A percentile compares a stretch with the other conserved stretches of the same genome.
phyloP scores from a whole-genome alignment of 192 early-diverging fungal species.

The Gigaspora rosea region DNA sequence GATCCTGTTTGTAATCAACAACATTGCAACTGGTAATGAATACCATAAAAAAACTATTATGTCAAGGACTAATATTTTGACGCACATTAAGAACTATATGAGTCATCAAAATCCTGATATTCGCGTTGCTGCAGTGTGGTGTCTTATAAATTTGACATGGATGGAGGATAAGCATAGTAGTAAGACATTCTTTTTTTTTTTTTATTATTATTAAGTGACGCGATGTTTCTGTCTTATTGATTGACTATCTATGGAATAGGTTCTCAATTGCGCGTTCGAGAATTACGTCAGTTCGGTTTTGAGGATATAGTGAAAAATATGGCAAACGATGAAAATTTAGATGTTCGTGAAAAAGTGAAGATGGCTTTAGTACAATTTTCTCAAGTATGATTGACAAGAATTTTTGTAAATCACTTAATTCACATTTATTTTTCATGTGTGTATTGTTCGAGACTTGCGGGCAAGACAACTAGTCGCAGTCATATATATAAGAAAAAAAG shows the following conservation, averaged over 20 bases:
- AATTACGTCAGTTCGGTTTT: slow-evolving; percentile 58
- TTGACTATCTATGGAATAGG: slow-evolving; percentile 23
- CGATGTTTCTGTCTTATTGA: not conserved
- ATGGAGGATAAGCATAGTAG: slow-evolving; percentile 51
- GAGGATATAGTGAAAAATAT: slow-evolving; percentile 57
- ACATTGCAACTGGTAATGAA: slow-evolving; percentile 67
- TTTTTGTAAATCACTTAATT: too few species aligned
- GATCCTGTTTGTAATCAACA: slow-evolving; percentile 72
- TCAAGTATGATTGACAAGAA: not conserved
- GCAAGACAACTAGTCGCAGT: too few species aligned
- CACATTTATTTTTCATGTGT: too few species aligned
- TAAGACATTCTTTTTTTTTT: slow-evolving; percentile 21
- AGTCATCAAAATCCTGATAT: slow-evolving; percentile 58
- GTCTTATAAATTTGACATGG: slow-evolving; percentile 77
- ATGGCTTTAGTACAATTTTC: slow-evolving; percentile 64
- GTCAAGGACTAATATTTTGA: slow-evolving; percentile 50
- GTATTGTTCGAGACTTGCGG: too few species aligned
- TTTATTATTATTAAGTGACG: not conserved
- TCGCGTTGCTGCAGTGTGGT: slow-evolving; percentile 69
- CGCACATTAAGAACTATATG: slow-evolving; percentile 52
- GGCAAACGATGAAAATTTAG: slow-evolving; percentile 59
- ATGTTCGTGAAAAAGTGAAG: slow-evolving; percentile 74
- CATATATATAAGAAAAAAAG: too few species aligned
- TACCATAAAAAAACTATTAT: slow-evolving; percentile 66
- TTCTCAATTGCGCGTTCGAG: slow-evolving; percentile 47